Conservation (phyloP, 2,329 filamentous ascomycete genomes). For the Trichoderma koningiopsis region DNA sequence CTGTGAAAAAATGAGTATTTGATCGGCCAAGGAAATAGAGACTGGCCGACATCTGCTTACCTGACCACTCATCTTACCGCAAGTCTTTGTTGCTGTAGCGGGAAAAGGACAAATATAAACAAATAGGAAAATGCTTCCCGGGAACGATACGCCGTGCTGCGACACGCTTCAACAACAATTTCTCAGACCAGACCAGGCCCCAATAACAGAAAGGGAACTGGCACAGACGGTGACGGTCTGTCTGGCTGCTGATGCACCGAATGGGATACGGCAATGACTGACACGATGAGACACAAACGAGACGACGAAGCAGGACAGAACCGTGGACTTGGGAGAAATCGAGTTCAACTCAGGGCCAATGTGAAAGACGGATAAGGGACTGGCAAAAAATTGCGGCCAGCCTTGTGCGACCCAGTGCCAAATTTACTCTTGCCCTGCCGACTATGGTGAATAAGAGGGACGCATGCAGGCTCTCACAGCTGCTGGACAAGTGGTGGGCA, state of each 20-base stretch:
- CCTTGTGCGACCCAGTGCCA: constrained; percentile 13
- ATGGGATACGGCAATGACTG: neutral
- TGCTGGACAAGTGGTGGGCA: constrained; percentile 12
- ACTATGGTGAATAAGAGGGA: constrained; percentile 4
- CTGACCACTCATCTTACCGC: constrained; percentile 21
- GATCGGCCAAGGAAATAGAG: neutral
- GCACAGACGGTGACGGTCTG: neutral
- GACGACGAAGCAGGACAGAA: neutral
- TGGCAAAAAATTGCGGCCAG: constrained; percentile 5
- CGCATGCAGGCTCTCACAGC: constrained; percentile 16
- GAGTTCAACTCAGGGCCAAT: neutral
- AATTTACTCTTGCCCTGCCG: constrained; percentile 6
- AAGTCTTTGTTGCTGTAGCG: neutral
- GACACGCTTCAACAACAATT: neutral
- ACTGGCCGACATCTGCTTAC: constrained; percentile 9
- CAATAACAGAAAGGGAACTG: neutral
- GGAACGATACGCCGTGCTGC: neutral
- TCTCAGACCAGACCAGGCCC: neutral
- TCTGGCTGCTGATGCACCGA: constrained; percentile 7
- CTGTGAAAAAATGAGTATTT: constrained; percentile 30
- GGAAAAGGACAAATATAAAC: neutral
- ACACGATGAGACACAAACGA: constrained; percentile 1
- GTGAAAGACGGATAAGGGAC: neutral
- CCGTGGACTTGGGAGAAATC: neutral
- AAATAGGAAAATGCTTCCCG: neutral